phyloP scores from a whole-genome alignment of 768 basidiomycete species.

The Boletus reticulatus region DNA sequence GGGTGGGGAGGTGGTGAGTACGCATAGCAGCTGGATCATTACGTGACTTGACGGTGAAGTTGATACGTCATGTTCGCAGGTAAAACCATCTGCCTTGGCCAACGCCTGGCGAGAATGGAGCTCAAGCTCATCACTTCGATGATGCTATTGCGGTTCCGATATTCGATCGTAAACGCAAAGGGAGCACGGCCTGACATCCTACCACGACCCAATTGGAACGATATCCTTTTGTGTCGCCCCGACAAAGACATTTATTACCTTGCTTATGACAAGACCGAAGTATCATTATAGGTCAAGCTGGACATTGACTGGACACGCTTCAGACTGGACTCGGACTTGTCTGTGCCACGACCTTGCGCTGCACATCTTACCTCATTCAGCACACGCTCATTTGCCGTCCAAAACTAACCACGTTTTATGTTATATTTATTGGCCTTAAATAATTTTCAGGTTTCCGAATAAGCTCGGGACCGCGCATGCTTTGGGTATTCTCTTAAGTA shows the following conservation, averaged over 20 bases:
- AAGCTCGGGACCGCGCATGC: conserved; percentile 15
- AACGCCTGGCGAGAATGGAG: conserved; percentile 70
- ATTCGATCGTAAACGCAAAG: conserved; percentile 51
- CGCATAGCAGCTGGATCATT: conserved; percentile 15
- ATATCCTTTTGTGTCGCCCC: conserved; percentile 66
- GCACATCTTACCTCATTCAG: conserved; percentile 12
- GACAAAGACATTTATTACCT: conserved; percentile 52
- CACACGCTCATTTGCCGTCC: conserved; percentile 8
- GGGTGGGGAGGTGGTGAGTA: conserved; percentile 80
- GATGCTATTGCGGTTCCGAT: conserved; percentile 63
- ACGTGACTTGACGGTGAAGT: conserved; percentile 13
- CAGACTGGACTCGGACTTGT: conserved; percentile 9
- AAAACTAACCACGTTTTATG: conserved; percentile 9
- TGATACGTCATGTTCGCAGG: conserved; percentile 41
- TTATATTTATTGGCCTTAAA: conserved; percentile 20
- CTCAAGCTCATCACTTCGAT: conserved; percentile 69
- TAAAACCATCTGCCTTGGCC: conserved; percentile 68
- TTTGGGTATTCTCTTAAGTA: conserved; percentile 1
- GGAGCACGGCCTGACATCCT: conserved; percentile 44
- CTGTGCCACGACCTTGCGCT: conserved; percentile 4
- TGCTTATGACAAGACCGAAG: conserved; percentile 35
- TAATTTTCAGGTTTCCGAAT: conserved; percentile 13
- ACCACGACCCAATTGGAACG: conserved; percentile 78
- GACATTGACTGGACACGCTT: conserved; percentile 12
- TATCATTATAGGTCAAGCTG: conserved; percentile 27